Evolutionary conservation across 257 asterid species (phyloP), one percentile per base, ranked within the genome.

Genomic region (Ilex asprella): DNA sequence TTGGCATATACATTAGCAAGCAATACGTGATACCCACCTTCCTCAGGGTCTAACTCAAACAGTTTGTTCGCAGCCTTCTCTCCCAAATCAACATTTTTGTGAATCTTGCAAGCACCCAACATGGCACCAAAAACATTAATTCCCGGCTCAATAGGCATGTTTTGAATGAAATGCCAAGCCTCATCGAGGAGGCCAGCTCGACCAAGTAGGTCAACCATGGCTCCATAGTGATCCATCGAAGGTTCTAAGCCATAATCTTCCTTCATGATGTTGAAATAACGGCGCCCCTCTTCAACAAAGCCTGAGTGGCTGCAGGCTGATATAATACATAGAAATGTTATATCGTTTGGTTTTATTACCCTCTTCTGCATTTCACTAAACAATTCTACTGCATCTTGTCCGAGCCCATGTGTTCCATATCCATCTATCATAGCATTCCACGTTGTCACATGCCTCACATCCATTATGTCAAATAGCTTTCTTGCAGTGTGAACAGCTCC

Each of bases 391-490:
- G 95, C 93, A 69, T 86, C 97, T 69, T 57, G 71, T 30, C 95
- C 97, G 27, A 71, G 85, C 10, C 99, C 97, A 57, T 92, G 97
- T 0, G 99, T 92, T 31, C 99, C 99, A n/a, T 92, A 92, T 62
- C 96, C 99, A 71, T 92, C 99, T 21, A 92, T 89, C 99, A 89
- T 92, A 7, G 97, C 95, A 65, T 92, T 92, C 99, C 99, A 92
- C 30, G 97, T 86, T 27, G 93, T 89, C 27, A 83, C 89, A 44
- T 85, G 95, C 62, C 74, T 82, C 70, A 83, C 96, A 1, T 35
- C 77, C 91, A 78, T 79, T 73, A 52, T 7, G 62, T 92, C 84
- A 30, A 92, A 92, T 31, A 92, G 73, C 71, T 78, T 73, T 68
- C 89, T 86, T 21, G 96, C 96, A 29, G 74, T 80, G 49, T 63